These are phyloP conservation scores for Verticillium klebahnii DNA, from an alignment of 2,329 filamentous ascomycete species.

Conservation along the genomic window DNA sequence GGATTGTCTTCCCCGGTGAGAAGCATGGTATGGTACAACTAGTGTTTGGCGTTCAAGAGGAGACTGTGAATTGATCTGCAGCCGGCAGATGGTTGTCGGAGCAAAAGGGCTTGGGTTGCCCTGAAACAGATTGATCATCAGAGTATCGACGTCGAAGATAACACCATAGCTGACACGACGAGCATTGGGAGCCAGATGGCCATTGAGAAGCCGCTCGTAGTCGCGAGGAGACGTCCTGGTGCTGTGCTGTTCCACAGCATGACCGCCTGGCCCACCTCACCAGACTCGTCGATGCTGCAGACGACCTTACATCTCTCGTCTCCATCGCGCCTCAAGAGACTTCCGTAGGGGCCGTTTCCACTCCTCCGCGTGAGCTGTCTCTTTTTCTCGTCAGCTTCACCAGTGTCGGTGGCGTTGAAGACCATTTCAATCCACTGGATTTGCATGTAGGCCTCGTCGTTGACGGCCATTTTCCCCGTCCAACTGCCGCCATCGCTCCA, in stretches of 20 bases:
- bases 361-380: neutral
- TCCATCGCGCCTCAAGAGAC: constrained; percentile 7
- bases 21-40: neutral
- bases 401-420: constrained; percentile 37
- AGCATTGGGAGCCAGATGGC: constrained; percentile 12
- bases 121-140: neutral
- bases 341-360: constrained; percentile 2
- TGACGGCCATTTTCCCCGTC: constrained; percentile 53
- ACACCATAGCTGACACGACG: constrained; percentile 7
- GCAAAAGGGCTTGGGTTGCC: neutral
- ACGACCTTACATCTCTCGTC: constrained; percentile 17
- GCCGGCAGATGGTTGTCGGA: neutral
- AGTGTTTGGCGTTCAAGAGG: neutral
- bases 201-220: constrained; percentile 10
- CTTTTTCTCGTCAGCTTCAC: neutral
- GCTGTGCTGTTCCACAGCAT: constrained; percentile 18
- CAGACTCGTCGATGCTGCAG: constrained; percentile 30
- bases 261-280: constrained; percentile 32
- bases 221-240: constrained; percentile 15
- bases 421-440: constrained; percentile 61
- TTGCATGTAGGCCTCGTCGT: constrained; percentile 48
- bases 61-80: neutral
- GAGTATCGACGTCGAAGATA: neutral
- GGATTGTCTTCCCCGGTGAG: neutral
- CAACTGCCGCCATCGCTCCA: constrained; percentile 58